Conservation (phyloP, 306 rosid species). For the Carpinus viminea region DNA sequence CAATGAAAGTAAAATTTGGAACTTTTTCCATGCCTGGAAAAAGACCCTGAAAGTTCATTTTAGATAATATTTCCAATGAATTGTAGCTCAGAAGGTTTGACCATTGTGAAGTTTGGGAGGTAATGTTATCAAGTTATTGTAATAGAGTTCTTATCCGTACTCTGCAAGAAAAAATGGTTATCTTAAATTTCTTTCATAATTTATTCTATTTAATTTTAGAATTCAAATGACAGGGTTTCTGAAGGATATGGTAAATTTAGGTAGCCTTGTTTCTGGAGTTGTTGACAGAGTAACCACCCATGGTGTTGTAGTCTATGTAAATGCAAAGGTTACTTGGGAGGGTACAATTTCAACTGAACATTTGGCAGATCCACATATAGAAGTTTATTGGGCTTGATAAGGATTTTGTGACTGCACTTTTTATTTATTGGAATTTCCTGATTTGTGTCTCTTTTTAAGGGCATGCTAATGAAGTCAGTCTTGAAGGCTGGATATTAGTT, state of each 20-base stretch:
- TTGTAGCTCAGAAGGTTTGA: neutral
- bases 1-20: neutral
- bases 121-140: neutral
- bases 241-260: slow-evolving; percentile 61
- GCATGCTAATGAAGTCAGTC: slow-evolving; percentile 70
- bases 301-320: slow-evolving; percentile 60
- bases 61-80: neutral
- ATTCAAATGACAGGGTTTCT: slow-evolving; percentile 64
- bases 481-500: slow-evolving; percentile 86
- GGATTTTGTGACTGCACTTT: neutral
- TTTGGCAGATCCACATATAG: slow-evolving; percentile 84
- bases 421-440: slow-evolving; percentile 24
- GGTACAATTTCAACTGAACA: slow-evolving; percentile 78
- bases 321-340: slow-evolving; percentile 60
- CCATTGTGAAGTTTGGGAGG: neutral
- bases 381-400: neutral
- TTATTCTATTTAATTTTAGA: slow-evolving; percentile 18
- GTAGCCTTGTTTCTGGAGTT: slow-evolving; percentile 78
- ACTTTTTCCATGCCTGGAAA: neutral
- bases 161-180: neutral
- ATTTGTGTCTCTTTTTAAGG: slow-evolving; percentile 40
- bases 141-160: neutral
- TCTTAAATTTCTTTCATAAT: slow-evolving; percentile 5
- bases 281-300: slow-evolving; percentile 68
- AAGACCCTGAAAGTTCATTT: neutral